Conservation (phyloP, 2,329 filamentous ascomycete genomes). For the Furcasterigmium sp. region DNA sequence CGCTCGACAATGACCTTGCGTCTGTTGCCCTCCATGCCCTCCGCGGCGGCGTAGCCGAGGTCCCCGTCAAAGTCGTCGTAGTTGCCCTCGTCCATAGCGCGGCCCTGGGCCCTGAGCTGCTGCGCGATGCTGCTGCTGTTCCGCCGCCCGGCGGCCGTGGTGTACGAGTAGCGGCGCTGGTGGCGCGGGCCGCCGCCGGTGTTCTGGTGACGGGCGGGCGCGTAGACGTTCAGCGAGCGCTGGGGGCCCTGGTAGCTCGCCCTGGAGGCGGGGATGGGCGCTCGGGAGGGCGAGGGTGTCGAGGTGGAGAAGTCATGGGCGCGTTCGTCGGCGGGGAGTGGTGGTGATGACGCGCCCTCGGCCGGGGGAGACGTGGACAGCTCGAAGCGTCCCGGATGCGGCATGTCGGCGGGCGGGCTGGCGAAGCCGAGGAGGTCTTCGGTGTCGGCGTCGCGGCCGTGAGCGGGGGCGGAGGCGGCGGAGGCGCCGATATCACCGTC, state of each 20-base stretch:
- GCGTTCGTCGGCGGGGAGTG: conserved; percentile 14
- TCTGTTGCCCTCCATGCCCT: conserved; percentile 86
- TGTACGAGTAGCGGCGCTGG: conserved; percentile 50
- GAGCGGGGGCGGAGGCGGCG: conserved; percentile 27
- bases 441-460: conserved; percentile 20
- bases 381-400: conserved; percentile 72
- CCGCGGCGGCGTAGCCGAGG: conserved; percentile 87
- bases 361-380: conserved; percentile 45
- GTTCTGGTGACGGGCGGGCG: conserved; percentile 34
- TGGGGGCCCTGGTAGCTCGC: conserved; percentile 36
- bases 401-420: conserved; percentile 58
- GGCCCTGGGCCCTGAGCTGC: conserved; percentile 35
- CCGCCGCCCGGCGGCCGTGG: conserved; percentile 39
- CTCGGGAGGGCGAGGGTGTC: conserved; percentile 2
- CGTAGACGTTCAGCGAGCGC: conserved; percentile 36
- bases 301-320: conserved; percentile 4
- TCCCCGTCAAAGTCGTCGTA: conserved; percentile 85
- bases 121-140: conserved; percentile 47
- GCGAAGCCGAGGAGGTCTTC: conserved; percentile 67
- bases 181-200: conserved; percentile 24
- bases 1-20: conserved; percentile 96
- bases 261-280: conserved; percentile 12
- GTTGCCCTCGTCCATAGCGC: conserved; percentile 40
- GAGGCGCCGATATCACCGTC: conserved; percentile 80
- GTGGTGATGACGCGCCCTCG: conserved; percentile 30